These are phyloP conservation scores for Forsythia viridissima DNA, from an alignment of 257 asterid genomes.

Conservation along the genomic window DNA sequence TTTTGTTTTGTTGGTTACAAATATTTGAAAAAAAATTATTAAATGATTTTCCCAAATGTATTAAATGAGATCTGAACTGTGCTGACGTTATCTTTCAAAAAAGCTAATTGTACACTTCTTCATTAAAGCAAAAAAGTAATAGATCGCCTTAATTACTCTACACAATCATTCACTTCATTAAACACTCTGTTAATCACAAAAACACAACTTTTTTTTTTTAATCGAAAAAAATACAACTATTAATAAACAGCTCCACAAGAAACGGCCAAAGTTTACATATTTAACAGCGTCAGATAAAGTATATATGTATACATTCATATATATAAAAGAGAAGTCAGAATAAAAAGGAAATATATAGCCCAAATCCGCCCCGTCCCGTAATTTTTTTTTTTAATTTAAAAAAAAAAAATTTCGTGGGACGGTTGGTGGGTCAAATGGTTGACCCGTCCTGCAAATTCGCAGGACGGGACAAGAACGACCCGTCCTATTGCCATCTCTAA, in stretches of 20 bases:
- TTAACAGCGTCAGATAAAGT: background rate
- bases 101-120: background rate
- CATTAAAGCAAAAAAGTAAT: background rate
- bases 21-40: no score
- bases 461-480: no score
- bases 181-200: background rate
- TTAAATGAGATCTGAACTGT: background rate
- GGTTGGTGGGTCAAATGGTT: no score
- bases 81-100: background rate
- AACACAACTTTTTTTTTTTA: background rate
- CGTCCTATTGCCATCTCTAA: no score
- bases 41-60: background rate
- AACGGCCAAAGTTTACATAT: background rate
- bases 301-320: no score
- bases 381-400: no score
- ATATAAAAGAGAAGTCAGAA: background rate
- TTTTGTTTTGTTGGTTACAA: no score
- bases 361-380: no score
- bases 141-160: background rate
- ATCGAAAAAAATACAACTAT: no score
- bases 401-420: no score
- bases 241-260: background rate
- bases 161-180: background rate
- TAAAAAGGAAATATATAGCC: slow-evolving; percentile 26
- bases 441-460: no score